phyloP scores from a whole-genome alignment of 1,139 yeast genomes.

The Pichia inconspicua region DNA sequence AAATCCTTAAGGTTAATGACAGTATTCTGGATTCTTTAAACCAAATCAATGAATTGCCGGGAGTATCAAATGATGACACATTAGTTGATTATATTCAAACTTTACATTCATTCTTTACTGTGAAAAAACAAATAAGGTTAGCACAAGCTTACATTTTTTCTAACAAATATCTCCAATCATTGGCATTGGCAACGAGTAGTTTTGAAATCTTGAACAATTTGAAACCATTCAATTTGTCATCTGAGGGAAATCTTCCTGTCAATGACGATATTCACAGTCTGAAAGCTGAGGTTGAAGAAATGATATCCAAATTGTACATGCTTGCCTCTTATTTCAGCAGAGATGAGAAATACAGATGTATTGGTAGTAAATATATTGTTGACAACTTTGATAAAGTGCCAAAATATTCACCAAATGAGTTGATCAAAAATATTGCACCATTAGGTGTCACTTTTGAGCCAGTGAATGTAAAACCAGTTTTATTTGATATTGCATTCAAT shows the following conservation, averaged over 20 bases:
- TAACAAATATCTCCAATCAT: constrained; percentile 43
- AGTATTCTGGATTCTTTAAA: constrained; percentile 41
- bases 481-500: constrained; percentile 83
- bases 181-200: constrained; percentile 36
- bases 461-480: constrained; percentile 73
- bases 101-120: constrained; percentile 40
- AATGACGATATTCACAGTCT: constrained; percentile 32
- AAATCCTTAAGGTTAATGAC: constrained; percentile 42
- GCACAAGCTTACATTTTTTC: constrained; percentile 44
- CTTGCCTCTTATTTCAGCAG: constrained; percentile 39
- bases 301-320: constrained; percentile 39
- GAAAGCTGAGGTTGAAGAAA: constrained; percentile 26
- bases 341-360: constrained; percentile 5
- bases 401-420: constrained; percentile 29
- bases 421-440: constrained; percentile 41
- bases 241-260: constrained; percentile 28
- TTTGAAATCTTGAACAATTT: constrained; percentile 30
- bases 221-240: constrained; percentile 8
- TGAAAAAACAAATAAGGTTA: constrained; percentile 37
- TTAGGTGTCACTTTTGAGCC: constrained; percentile 38
- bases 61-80: constrained; percentile 80
- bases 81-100: constrained; percentile 47
- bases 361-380: constrained; percentile 27
- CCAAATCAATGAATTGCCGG: constrained; percentile 73
- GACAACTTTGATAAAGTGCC: constrained; percentile 47